Conservation (phyloP, 495 filamentous ascomycete genomes). For the Hypoxylon cercidicola region DNA sequence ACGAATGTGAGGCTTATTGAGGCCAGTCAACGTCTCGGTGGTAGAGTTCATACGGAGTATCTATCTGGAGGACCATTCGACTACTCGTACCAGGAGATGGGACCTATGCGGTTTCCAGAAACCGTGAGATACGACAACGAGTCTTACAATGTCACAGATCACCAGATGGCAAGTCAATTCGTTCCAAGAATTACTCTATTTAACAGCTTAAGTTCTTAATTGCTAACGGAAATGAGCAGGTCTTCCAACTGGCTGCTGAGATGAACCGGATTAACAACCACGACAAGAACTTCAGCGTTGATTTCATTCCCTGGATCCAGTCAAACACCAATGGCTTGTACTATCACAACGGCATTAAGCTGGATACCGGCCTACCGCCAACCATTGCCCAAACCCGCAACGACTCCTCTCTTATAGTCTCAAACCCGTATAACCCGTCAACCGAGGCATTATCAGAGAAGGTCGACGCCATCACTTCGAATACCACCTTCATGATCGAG, state of each 20-base stretch:
- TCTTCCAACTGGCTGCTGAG: conserved; percentile 69
- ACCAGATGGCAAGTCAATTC: conserved; percentile 58
- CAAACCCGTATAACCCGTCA: conserved; percentile 40
- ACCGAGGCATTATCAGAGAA: conserved; percentile 51
- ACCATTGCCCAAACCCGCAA: conserved; percentile 57
- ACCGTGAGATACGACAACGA: conserved; percentile 64
- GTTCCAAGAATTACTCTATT: conserved; percentile 52
- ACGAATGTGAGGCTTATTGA: conserved; percentile 55
- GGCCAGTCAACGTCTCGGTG: conserved; percentile 51
- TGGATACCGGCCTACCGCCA: conserved; percentile 53
- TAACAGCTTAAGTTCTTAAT: conserved; percentile 50
- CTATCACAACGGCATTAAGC: conserved; percentile 62
- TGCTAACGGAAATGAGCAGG: conserved; percentile 29
- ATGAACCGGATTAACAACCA: conserved; percentile 67
- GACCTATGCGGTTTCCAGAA: conserved; percentile 73
- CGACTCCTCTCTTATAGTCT: conserved; percentile 49
- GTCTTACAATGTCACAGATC: conserved; percentile 65
- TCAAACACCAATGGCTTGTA: conserved; percentile 62
- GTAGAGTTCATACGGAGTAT: conserved; percentile 71
- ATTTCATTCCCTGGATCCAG: conserved; percentile 75
- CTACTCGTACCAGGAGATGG: conserved; percentile 82
- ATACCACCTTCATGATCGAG: conserved; percentile 47
- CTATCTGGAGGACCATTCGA: conserved; percentile 68
- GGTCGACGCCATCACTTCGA: conserved; percentile 35
- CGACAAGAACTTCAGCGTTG: conserved; percentile 63